Evolutionary conservation across 257 asterid species (phyloP).

Genomic region (Ilex asprella): DNA sequence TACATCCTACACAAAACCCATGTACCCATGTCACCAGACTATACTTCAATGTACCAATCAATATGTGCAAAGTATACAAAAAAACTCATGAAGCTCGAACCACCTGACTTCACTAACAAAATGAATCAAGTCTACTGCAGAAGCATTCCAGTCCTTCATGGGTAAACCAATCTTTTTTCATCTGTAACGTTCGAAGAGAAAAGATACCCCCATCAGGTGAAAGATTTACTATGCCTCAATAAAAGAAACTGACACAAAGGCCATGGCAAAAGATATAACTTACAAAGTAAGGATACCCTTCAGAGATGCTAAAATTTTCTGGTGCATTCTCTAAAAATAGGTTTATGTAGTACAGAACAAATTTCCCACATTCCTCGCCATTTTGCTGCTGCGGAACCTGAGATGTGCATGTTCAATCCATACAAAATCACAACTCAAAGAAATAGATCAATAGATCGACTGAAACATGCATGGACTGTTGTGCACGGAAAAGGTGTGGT

Average conservation of each 20-base stretch:
- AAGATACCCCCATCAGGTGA: not conserved
- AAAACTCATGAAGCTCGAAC: not conserved
- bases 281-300: conserved; percentile 62
- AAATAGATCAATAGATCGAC: too few species aligned
- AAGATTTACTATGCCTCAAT: not conserved
- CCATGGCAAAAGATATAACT: conserved; percentile 21
- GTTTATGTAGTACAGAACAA: conserved; percentile 41
- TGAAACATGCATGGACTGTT: too few species aligned
- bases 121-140: conserved; percentile 23
- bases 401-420: not conserved
- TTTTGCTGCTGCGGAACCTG: conserved; percentile 75
- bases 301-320: conserved; percentile 31
- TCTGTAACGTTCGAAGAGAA: conserved; percentile 21
- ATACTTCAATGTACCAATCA: too few species aligned
- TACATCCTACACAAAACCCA: too few species aligned
- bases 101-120: not conserved
- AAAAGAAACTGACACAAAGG: not conserved
- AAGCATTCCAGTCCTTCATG: conserved; percentile 39
- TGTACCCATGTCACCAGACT: too few species aligned
- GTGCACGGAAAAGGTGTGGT: too few species aligned
- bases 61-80: too few species aligned
- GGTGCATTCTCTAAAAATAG: conserved; percentile 49
- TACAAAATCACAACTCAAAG: conserved; percentile 7
- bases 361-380: conserved; percentile 49
- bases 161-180: conserved; percentile 53